Base-by-base conservation (phyloP, 2,329 filamentous ascomycete genomes). In the Huntiella savannae region DNA sequence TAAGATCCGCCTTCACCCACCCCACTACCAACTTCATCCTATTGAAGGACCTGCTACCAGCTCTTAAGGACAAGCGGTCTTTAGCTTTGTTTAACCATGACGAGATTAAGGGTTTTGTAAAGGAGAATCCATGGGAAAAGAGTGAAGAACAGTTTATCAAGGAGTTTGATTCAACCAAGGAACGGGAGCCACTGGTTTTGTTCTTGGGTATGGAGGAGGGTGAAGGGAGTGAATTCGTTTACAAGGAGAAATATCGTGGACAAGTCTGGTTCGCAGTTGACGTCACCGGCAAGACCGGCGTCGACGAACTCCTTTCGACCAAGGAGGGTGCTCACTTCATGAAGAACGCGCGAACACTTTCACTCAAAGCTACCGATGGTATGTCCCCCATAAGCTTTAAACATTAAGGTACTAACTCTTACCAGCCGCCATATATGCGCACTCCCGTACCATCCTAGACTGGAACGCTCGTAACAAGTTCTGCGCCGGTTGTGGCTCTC, bases 381-480 rank as follows among this genome's bases (percentile, higher is more conserved):
- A 19, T 37, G 49, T 45, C 28, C n/a, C 36, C 11, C 35, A 10
- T 28, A 13, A 33, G 19, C 5, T 28, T 16, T 38, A 4, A 2
- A n/a, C 13, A 17, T n/a, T 15, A 19, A 10, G 11, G 35, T 10
- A 16, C 36, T 34, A 40, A 44, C 40, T 16, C 36, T 15, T 15
- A 8, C 12, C 51, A 91, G 91, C 87, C 49, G 85, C 87, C 43
- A 82, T 94, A 40, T 94, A 86, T 54, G 88, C 85, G 11, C 84
- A 94, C 62, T 83, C 86, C 5, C 78, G 88, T 47, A 82, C 86
- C 40, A 69, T 95, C 19, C 68, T 92, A 33, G 91, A 96, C 65
- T 98, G 91, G 91, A 96, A 98, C 63, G 70, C 70, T 19, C 81
- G 88, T 44, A 94, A 93, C 62, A 82, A 80, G 28, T 98, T 85